Percentiles rank a stretch among this genome's conserved stretches.
Evolutionary conservation across 1,139 yeast species (phyloP).

Genomic region (Scheffersomyces parashehatae): DNA sequence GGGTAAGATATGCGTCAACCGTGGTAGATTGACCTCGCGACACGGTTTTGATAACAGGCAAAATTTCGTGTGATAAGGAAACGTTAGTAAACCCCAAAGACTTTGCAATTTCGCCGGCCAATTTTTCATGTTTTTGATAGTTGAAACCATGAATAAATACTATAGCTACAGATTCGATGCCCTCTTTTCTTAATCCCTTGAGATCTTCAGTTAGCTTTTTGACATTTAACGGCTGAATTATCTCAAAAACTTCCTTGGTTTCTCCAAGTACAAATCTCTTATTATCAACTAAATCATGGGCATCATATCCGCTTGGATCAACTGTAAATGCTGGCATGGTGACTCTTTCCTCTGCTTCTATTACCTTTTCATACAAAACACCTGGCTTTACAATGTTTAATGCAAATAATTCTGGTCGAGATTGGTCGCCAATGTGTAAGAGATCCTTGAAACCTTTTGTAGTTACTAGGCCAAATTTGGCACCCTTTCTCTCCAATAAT

Average conservation of each 20-base stretch:
- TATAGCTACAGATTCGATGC: conserved; percentile 66
- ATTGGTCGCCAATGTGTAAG: conserved; percentile 67
- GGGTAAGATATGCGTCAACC: conserved; percentile 78
- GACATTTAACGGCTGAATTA: conserved; percentile 50
- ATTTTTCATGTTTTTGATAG: conserved; percentile 62
- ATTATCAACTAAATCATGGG: conserved; percentile 16
- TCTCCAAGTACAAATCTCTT: conserved; percentile 42
- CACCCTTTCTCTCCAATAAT: conserved; percentile 67
- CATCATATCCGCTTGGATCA: conserved; percentile 45
- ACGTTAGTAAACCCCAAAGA: conserved; percentile 55
- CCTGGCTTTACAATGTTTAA: conserved; percentile 58
- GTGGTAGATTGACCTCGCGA: conserved; percentile 72
- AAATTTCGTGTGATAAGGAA: conserved; percentile 63
- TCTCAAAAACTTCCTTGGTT: conserved; percentile 64
- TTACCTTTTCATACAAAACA: conserved; percentile 60
- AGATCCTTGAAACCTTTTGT: conserved; percentile 70
- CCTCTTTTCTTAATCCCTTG: conserved; percentile 46
- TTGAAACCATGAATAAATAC: conserved; percentile 72
- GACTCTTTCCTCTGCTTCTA: conserved; percentile 73
- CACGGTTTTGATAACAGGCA: conserved; percentile 74
- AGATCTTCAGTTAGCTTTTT: conserved; percentile 40
- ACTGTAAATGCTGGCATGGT: conserved; percentile 68
- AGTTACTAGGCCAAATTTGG: conserved; percentile 59
- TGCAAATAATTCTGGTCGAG: conserved; percentile 71
- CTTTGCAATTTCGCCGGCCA: conserved; percentile 58